Percentiles rank a stretch among this genome's conserved stretches.
Conservation (phyloP, 495 filamentous ascomycete species). For the Penicillium cosmopolitanum region DNA sequence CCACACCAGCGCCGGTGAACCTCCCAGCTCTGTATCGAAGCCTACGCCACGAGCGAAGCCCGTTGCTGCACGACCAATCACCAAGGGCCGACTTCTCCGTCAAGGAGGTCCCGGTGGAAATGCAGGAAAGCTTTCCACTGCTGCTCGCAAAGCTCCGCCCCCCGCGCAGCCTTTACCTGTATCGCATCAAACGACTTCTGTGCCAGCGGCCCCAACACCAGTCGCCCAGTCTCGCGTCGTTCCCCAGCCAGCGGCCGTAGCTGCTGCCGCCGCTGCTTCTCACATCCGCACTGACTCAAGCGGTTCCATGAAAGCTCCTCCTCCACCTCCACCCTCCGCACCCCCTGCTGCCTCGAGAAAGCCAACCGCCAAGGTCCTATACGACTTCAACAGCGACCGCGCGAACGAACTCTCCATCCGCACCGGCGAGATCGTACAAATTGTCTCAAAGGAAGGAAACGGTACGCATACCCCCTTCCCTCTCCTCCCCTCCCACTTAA, state of each 20-base stretch:
- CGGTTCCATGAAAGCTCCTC: conserved; percentile 61
- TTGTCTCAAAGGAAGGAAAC: conserved; percentile 87
- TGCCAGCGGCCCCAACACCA: conserved; percentile 6
- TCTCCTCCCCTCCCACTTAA: conserved; percentile 5
- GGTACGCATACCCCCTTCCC: conserved; percentile 59
- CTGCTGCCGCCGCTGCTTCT: conserved; percentile 45
- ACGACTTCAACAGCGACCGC: conserved; percentile 81
- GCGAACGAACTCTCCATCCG: conserved; percentile 78
- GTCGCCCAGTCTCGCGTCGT: conserved; percentile 30
- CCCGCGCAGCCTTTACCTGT: conserved; percentile 34
- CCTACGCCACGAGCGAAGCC: conserved; percentile 86
- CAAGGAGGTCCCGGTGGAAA: conserved; percentile 86
- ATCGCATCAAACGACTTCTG: conserved; percentile 8
- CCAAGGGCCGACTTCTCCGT: conserved; percentile 81
- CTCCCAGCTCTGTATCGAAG: conserved; percentile 77
- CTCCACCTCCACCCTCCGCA: conserved; percentile 73
- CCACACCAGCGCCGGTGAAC: conserved; percentile 83
- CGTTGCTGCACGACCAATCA: conserved; percentile 86
- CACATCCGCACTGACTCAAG: conserved; percentile 59
- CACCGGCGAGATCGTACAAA: conserved; percentile 78
- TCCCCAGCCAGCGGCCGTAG: conserved; percentile 49
- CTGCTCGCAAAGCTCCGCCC: conserved; percentile 42
- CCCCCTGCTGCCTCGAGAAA: conserved; percentile 63
- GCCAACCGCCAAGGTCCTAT: conserved; percentile 80
- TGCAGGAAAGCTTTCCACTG: conserved; percentile 68